Base-by-base conservation (phyloP, 768 basidiomycete genomes). In the Crepidotus variabilis region DNA sequence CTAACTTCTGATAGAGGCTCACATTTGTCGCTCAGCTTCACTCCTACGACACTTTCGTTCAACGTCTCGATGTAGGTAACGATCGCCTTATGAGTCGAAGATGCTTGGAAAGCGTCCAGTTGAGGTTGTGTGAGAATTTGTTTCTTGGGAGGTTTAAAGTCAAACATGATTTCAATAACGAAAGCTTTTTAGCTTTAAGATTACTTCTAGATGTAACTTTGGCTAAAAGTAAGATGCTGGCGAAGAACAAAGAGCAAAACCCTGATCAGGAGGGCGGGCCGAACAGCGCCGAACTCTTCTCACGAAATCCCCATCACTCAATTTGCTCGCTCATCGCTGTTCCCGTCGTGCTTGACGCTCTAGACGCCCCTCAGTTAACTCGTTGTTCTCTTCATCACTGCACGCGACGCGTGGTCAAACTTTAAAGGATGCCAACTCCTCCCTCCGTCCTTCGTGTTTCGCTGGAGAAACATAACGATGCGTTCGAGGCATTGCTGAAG, bases 391-490 rank as follows among this genome's bases (percentile, higher is more conserved):
- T 43, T 28, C 8, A 4, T 8, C 28, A 8, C 4, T 3, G 28
- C 28, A 3, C 3, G 8, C 28, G 28, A 28, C 28, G 28, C 28
- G 28, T 4, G 28, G 28, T 3, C 5, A 11, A 20, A 16, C 34
- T 52, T 59, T 49, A 45, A 23, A 58, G 61, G 33, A 85, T 84
- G 83, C 67, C 78, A 28, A 87, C 85, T 14, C 59, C 82, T 16
- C 65, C 70, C 20, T 67, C 74, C 16, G 71, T 66, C 0, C 77
- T 92, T 16, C 77, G 78, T 47, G 69, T 74, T 8, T 91, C 90
- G 2, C 72, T 98, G 50, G 89, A 94, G 70, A 75, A 75, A 43
- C 94, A 97, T 73, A 97, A 98, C 67, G 83, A 82, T 23, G 83
- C 86, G 0, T 98, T 99, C 63, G 92, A 94, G 65, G 76, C 84